phyloP scores from a whole-genome alignment of 768 basidiomycete species.

The Kondoa malvinella region DNA sequence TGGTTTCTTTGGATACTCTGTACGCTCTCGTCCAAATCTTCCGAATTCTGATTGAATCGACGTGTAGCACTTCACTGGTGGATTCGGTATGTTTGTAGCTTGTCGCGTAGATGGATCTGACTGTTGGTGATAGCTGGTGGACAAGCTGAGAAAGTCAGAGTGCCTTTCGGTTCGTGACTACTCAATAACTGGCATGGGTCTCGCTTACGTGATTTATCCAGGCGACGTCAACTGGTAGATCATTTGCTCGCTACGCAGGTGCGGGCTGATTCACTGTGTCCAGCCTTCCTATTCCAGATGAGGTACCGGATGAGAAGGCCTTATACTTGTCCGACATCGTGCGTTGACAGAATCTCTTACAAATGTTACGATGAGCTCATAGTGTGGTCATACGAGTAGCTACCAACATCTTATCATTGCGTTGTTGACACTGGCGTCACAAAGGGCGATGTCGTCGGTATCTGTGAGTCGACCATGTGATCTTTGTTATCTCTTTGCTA shows the following conservation, averaged over 20 bases:
- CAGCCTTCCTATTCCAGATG: constrained; percentile 50
- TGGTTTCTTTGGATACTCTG: constrained; percentile 40
- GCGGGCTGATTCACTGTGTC: too few relatives aligned
- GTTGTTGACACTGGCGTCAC: constrained; percentile 59
- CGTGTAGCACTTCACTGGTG: constrained; percentile 28
- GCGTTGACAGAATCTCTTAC: constrained; percentile 33
- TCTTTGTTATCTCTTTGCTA: neutral
- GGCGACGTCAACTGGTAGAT: too few relatives aligned
- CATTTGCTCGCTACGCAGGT: too few relatives aligned
- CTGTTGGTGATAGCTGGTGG: constrained; percentile 43
- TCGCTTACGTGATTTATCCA: too few relatives aligned
- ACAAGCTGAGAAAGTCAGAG: constrained; percentile 57
- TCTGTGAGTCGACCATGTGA: constrained; percentile 20
- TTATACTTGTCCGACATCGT: constrained; percentile 32
- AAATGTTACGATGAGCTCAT: constrained; percentile 1
- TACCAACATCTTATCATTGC: constrained; percentile 49
- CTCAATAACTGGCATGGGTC: too few relatives aligned
- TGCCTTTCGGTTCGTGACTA: too few relatives aligned
- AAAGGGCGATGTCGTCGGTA: constrained; percentile 41
- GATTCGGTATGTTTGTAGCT: constrained; percentile 3
- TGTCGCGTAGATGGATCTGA: neutral
- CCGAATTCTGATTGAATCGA: too few relatives aligned
- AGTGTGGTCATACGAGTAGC: too few relatives aligned
- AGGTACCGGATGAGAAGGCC: constrained; percentile 45
- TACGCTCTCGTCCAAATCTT: too few relatives aligned